Evolutionary conservation across 2,329 filamentous ascomycete species (phyloP).

Genomic region (Phoma sp.): DNA sequence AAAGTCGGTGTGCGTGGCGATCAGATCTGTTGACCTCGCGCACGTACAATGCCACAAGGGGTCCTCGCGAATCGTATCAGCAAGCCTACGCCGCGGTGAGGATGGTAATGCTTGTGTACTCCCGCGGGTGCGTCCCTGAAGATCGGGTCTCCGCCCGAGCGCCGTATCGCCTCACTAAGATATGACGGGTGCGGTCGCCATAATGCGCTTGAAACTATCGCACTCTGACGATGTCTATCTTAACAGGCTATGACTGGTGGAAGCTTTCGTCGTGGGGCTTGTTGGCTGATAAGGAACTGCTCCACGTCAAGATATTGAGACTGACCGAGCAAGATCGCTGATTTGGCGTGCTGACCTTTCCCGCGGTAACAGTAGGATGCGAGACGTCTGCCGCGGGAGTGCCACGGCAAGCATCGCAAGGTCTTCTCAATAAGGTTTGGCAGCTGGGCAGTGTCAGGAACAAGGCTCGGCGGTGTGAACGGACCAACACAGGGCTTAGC

Average conservation of each 20-base stretch:
- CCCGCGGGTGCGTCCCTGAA: conserved; percentile 16
- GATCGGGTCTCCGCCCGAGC: conserved; percentile 21
- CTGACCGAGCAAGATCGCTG: conserved; percentile 1
- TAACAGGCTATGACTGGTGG: not conserved
- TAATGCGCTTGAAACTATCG: not conserved
- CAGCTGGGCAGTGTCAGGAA: conserved; percentile 18
- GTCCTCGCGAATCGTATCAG: conserved; percentile 14
- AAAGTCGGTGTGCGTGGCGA: conserved; percentile 18
- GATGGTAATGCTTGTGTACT: conserved; percentile 19
- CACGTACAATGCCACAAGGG: conserved; percentile 16
- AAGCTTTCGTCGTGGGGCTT: conserved; percentile 7
- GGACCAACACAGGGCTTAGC: conserved; percentile 8
- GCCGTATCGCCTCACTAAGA: conserved; percentile 10
- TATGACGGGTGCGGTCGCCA: conserved; percentile 6
- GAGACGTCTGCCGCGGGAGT: conserved; percentile 14
- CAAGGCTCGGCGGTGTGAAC: conserved; percentile 9
- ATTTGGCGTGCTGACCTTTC: not conserved
- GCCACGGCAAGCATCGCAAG: conserved; percentile 17
- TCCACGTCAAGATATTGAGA: not conserved
- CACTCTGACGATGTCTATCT: not conserved
- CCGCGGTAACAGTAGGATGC: not conserved
- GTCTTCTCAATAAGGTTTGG: conserved; percentile 19
- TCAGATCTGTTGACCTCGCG: conserved; percentile 16
- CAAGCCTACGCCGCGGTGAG: conserved; percentile 9
- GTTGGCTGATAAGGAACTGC: conserved; percentile 4